Evolutionary conservation across 805 yeast species (phyloP).

Genomic region (Sugiyamaella americana): DNA sequence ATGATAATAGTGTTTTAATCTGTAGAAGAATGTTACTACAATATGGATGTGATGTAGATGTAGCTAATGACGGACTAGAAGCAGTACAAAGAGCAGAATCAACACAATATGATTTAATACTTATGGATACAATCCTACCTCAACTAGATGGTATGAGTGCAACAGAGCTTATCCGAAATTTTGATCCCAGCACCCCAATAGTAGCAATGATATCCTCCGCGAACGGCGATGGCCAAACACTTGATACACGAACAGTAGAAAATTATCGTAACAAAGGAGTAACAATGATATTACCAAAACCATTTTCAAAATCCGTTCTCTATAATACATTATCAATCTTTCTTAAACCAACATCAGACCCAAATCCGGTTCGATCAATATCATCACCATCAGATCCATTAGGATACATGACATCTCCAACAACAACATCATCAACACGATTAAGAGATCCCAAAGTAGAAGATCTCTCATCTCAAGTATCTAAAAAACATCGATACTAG

Average conservation of each 20-base stretch:
- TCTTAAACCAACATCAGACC: conserved; percentile 3
- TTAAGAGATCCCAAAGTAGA: background rate
- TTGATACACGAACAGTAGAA: conserved; percentile 6
- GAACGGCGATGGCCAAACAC: conserved; percentile 6
- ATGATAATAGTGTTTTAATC: conserved; percentile 61
- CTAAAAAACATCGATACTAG: background rate
- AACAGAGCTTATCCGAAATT: conserved; percentile 77
- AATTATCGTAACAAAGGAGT: conserved; percentile 78
- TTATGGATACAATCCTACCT: conserved; percentile 55
- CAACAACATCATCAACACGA: background rate
- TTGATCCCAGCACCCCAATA: conserved; percentile 81
- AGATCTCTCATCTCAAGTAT: background rate
- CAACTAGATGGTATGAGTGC: conserved; percentile 55
- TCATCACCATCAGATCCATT: background rate
- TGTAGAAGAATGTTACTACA: conserved; percentile 77
- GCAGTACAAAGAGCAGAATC: conserved; percentile 83
- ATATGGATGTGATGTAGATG: conserved; percentile 89
- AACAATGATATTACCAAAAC: conserved; percentile 89
- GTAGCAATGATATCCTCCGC: conserved; percentile 34
- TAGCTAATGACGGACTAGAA: conserved; percentile 85
- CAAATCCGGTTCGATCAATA: background rate
- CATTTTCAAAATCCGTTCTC: conserved; percentile 83
- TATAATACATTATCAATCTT: conserved; percentile 50
- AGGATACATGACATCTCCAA: background rate
- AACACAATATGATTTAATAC: conserved; percentile 43